These are phyloP conservation scores for Clavispora asparagi DNA, from an alignment of 805 yeast genomes.

Conservation along the genomic window DNA sequence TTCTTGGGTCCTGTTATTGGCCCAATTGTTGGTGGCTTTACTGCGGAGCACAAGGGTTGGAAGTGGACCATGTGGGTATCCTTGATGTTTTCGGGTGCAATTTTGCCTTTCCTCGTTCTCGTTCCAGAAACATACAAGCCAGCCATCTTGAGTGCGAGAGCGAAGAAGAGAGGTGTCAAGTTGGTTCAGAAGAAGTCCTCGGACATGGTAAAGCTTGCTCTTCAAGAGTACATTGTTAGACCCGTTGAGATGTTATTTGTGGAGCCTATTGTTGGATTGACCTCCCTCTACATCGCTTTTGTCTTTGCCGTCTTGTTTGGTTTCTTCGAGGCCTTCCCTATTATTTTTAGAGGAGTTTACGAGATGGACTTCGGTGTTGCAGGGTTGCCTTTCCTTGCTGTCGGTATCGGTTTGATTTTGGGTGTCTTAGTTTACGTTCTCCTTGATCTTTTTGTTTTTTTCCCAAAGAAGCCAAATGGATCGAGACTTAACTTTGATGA, in stretches of 20 bases:
- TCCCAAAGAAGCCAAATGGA: conserved; percentile 59
- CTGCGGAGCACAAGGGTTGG: conserved; percentile 44
- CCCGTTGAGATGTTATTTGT: conserved; percentile 65
- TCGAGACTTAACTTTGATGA: conserved; percentile 50
- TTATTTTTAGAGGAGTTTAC: conserved; percentile 64
- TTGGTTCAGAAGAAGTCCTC: conserved; percentile 31
- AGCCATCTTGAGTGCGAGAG: conserved; percentile 15
- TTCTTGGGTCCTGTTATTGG: conserved; percentile 19
- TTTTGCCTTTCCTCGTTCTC: conserved; percentile 12
- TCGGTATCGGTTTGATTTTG: conserved; percentile 59
- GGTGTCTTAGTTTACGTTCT: conserved; percentile 51
- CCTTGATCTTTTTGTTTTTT: conserved; percentile 39
- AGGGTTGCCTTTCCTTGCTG: conserved; percentile 67
- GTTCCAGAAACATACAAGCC: conserved; percentile 15
- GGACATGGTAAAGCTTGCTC: conserved; percentile 40
- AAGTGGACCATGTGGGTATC: conserved; percentile 18
- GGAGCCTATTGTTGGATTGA: conserved; percentile 71
- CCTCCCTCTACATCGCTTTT: conserved; percentile 67
- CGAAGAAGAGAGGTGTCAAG: conserved; percentile 50
- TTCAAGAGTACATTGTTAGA: conserved; percentile 49
- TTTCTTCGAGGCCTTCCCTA: conserved; percentile 75
- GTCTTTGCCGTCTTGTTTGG: conserved; percentile 75
- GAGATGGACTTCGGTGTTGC: conserved; percentile 55
- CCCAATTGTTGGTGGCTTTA: conserved; percentile 17
- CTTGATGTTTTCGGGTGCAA: conserved; percentile 14